Conservation (phyloP, 1,139 yeast genomes). For the Kurtzmaniella natalensis region DNA sequence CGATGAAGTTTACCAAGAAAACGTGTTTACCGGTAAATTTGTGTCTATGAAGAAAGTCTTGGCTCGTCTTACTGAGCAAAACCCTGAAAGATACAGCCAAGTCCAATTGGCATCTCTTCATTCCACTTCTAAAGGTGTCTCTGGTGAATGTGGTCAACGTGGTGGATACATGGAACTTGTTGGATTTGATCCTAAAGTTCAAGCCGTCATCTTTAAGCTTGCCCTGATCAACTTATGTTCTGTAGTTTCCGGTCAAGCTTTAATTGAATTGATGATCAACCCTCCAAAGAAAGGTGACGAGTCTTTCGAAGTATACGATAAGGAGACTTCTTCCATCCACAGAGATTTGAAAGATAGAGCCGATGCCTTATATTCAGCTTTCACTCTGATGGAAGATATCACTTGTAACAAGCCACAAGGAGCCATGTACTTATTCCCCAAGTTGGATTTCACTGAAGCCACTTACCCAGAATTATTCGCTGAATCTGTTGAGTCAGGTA, state of each 20-base stretch:
- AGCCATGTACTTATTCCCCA: constrained; percentile 96
- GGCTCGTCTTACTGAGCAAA: constrained; percentile 50
- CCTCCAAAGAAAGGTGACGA: constrained; percentile 80
- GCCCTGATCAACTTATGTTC: constrained; percentile 92
- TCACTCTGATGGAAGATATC: constrained; percentile 72
- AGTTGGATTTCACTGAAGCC: constrained; percentile 52
- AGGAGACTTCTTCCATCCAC: constrained; percentile 61
- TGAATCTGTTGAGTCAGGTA: constrained; percentile 51
- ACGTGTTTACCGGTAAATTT: constrained; percentile 66
- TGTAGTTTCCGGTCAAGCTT: constrained; percentile 89
- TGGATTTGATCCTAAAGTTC: constrained; percentile 70
- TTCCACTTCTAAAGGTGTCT: constrained; percentile 93
- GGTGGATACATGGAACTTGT: constrained; percentile 97
- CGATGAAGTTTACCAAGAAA: constrained; percentile 98
- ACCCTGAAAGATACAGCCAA: constrained; percentile 53
- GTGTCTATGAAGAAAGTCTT: constrained; percentile 67
- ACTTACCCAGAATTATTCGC: constrained; percentile 49
- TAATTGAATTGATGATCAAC: constrained; percentile 87
- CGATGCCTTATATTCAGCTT: constrained; percentile 59
- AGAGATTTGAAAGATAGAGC: constrained; percentile 63
- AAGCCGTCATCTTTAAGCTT: constrained; percentile 69
- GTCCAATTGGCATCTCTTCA: constrained; percentile 92
- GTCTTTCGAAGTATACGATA: constrained; percentile 62
- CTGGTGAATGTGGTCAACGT: constrained; percentile 98
- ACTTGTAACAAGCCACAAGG: constrained; percentile 88